A percentile compares a stretch with the other conserved stretches of the same genome.
Conservation (phyloP, 139 green algal species). For the Chlamydomonas urium region DNA sequence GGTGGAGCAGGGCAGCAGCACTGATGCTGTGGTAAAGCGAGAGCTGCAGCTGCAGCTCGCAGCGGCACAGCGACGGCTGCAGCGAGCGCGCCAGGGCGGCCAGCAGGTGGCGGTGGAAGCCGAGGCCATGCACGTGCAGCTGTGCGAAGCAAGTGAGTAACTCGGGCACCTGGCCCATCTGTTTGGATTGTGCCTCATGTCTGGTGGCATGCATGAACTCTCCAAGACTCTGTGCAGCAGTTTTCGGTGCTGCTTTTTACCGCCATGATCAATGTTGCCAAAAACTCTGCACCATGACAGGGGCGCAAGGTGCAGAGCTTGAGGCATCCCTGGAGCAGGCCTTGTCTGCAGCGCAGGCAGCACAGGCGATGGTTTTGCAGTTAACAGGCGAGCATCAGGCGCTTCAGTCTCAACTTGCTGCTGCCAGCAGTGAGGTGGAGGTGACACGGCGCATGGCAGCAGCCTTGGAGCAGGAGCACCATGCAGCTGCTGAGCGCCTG, state of each 20-base stretch:
- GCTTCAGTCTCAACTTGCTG: slow-evolving; percentile 10
- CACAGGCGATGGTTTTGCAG: background rate
- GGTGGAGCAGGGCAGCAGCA: slow-evolving; percentile 13
- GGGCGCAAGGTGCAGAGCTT: background rate
- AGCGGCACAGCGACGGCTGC: slow-evolving; percentile 23
- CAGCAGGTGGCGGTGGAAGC: background rate
- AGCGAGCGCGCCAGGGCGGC: slow-evolving; percentile 18
- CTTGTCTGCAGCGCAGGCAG: slow-evolving; percentile 1
- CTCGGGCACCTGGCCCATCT: too few species aligned
- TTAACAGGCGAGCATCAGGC: slow-evolving; percentile 7
- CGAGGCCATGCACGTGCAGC: background rate
- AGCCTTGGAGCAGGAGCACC: slow-evolving; percentile 2
- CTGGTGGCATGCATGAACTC: too few species aligned
- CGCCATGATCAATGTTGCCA: too few species aligned
- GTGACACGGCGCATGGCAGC: background rate
- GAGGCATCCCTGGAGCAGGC: slow-evolving; percentile 6
- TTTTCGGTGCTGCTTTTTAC: too few species aligned
- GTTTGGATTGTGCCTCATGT: too few species aligned
- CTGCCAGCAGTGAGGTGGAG: slow-evolving; percentile 14
- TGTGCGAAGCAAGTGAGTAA: background rate
- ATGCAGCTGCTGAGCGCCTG: background rate
- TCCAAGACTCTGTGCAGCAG: too few species aligned
- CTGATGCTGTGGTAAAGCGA: background rate
- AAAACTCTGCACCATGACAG: too few species aligned
- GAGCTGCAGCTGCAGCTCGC: slow-evolving; percentile 16